phyloP scores from a whole-genome alignment of 2,329 filamentous ascomycete species.

The Cladophialophora carrionii region DNA sequence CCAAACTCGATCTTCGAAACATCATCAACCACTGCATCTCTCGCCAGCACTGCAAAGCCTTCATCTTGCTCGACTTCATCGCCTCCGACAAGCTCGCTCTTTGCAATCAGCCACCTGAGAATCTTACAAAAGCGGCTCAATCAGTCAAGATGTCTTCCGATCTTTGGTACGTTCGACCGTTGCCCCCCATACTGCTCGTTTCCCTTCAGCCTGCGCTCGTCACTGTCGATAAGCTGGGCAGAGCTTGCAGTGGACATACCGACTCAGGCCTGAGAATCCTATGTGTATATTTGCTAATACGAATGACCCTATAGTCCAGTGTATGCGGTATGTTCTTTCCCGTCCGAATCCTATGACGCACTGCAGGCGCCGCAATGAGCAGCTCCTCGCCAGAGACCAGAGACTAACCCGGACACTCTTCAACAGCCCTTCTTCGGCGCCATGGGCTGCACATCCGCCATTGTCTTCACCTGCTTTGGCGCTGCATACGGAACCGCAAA shows the following conservation, averaged over 20 bases:
- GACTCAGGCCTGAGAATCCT: constrained; percentile 11
- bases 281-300: constrained; percentile 49
- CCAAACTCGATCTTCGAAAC: constrained; percentile 25
- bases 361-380: constrained; percentile 1
- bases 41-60: constrained; percentile 20
- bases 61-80: constrained; percentile 31
- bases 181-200: constrained; percentile 45
- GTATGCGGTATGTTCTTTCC: constrained; percentile 79
- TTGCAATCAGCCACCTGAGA: not conserved
- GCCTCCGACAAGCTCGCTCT: constrained; percentile 19
- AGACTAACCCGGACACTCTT: constrained; percentile 39
- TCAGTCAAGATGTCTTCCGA: constrained; percentile 71
- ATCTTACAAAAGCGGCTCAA: constrained; percentile 8
- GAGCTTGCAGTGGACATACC: constrained; percentile 6
- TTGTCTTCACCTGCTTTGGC: constrained; percentile 95
- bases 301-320: constrained; percentile 70
- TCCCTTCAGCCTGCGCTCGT: constrained; percentile 37
- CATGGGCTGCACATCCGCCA: constrained; percentile 93
- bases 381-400: not conserved
- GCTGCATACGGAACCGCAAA: constrained; percentile 99
- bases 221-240: constrained; percentile 20
- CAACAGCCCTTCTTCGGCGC: constrained; percentile 87
- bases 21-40: constrained; percentile 28
- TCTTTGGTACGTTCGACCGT: constrained; percentile 70
- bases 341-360: constrained; percentile 10